These are phyloP conservation scores for Ulota crispa DNA, from an alignment of 225 moss, liverwort and hornwort genomes.

Conservation along the genomic window DNA sequence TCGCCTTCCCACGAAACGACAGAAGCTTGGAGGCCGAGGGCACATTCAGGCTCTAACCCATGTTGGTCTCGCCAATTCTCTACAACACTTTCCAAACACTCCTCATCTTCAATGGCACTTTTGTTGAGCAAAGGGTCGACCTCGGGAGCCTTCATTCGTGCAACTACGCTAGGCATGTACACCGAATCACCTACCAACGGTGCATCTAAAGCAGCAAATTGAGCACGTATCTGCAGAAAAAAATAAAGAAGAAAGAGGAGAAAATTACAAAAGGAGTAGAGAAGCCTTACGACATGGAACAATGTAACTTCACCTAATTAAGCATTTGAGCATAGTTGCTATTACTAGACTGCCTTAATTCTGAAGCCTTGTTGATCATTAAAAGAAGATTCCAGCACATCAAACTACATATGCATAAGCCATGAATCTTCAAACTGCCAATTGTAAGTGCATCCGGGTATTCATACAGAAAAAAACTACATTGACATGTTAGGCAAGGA, in stretches of 20 bases:
- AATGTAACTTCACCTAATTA: background rate
- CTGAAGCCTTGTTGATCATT: background rate
- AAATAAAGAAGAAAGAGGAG: background rate
- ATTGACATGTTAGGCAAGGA: background rate
- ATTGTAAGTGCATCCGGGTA: background rate
- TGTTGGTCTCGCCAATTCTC: slow-evolving; percentile 56
- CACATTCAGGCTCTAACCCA: slow-evolving; percentile 63
- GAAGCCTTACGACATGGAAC: background rate
- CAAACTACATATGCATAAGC: background rate
- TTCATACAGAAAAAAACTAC: background rate
- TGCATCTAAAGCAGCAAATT: slow-evolving; percentile 83
- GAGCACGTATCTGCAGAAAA: slow-evolving; percentile 68
- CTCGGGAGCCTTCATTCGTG: slow-evolving; percentile 62
- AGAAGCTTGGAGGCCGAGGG: slow-evolving; percentile 64
- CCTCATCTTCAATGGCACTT: slow-evolving; percentile 7
- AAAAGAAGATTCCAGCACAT: background rate
- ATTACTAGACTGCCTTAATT: background rate
- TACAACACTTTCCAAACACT: background rate
- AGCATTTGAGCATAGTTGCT: background rate
- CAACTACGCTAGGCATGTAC: slow-evolving; percentile 74
- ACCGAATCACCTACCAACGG: slow-evolving; percentile 92
- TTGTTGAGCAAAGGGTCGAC: slow-evolving; percentile 65
- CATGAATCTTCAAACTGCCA: background rate
- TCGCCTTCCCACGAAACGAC: slow-evolving; percentile 66
- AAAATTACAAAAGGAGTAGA: background rate